phyloP scores from a whole-genome alignment of 108 stramenopile species.

The Stephanodiscus triporus region DNA sequence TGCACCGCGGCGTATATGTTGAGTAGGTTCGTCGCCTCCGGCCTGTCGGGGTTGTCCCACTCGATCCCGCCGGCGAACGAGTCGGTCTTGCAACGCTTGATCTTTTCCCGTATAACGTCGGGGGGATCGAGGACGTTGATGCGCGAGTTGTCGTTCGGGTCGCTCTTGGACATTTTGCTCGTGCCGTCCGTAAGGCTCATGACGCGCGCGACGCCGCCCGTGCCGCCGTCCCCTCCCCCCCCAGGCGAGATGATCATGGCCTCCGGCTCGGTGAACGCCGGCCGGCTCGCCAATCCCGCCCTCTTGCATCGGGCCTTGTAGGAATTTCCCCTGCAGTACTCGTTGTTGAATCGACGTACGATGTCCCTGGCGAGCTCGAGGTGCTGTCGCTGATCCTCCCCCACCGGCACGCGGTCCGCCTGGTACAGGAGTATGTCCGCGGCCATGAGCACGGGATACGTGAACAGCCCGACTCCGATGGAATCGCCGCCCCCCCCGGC shows the following conservation, averaged over 20 bases:
- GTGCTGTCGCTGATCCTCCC: constrained; percentile 99
- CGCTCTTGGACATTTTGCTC: constrained; percentile 98
- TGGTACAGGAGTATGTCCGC: constrained; percentile 99
- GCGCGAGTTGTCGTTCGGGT: constrained; percentile 86
- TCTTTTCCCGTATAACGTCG: constrained; percentile 89
- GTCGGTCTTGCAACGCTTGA: constrained; percentile 98
- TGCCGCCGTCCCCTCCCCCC: constrained; percentile 59
- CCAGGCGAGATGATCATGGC: constrained; percentile 85
- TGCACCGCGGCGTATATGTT: constrained; percentile 94
- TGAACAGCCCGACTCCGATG: constrained; percentile 93
- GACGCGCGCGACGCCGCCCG: constrained; percentile 93
- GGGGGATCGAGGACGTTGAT: constrained; percentile 97
- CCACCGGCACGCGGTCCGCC: constrained; percentile 97
- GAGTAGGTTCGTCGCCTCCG: constrained; percentile 96
- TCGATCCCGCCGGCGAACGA: constrained; percentile 80
- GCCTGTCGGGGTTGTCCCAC: constrained; percentile 97
- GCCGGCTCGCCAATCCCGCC: constrained; percentile 78
- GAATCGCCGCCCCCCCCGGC: constrained; percentile 75
- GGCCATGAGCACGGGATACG: constrained; percentile 99
- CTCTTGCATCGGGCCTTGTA: constrained; percentile 88
- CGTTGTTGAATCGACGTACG: constrained; percentile 93
- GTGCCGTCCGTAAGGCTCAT: constrained; percentile 98
- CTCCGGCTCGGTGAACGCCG: constrained; percentile 90
- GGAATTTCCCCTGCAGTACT: constrained; percentile 87
- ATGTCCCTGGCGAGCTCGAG: constrained; percentile 98